Evolutionary conservation across 306 rosid genomes (phyloP), one percentile per base, ranked within the genome.

Genomic region (Castanea mollissima): DNA sequence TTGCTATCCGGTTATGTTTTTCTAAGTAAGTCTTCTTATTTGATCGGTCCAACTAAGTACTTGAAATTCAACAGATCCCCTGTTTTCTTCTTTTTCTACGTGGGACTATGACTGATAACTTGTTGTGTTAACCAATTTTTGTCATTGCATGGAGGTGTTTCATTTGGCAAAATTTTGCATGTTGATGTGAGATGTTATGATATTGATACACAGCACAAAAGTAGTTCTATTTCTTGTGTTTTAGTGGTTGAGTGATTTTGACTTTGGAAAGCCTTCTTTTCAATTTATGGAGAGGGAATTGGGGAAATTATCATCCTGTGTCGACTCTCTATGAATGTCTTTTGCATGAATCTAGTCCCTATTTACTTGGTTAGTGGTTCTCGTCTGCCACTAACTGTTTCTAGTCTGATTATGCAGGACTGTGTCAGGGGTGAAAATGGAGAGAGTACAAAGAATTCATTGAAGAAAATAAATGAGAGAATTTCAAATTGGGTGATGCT

Each of bases 401-500:
- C 29, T 57, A 52, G 60, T 34, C 44, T 84, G 70, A 31, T 77
- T 73, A 73, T 88, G 84, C 87, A 92, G 97, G 91, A 90, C 86
- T 75, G 79, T 92, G 2, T 80, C 97, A 16, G 97, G 97, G 56
- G 99, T 94, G 79, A 92, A 92, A 83, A 94, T 91, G 99, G 92
- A 94, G 92, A 1, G 97, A 92, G 77, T 94, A 91, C 86, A 89
- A 84, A 89, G 97, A 91, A 70, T 90, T 94, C 84, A 90, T 94
- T 21, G 97, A 88, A 82, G 82, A 86, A 38, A 90, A 89, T 63
- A 94, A 84, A 79, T 94, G 89, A 87, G 83, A 85, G 41, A 1
- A 18, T 32, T 65, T 65, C 49, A 18, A 65, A 3, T 65, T 18
- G 71, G 49, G 23, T 16, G 71, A 34, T 65, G 21, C 44, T n/a